Conservation (phyloP, 805 yeast species). For the Phaffomyces opuntiae region DNA sequence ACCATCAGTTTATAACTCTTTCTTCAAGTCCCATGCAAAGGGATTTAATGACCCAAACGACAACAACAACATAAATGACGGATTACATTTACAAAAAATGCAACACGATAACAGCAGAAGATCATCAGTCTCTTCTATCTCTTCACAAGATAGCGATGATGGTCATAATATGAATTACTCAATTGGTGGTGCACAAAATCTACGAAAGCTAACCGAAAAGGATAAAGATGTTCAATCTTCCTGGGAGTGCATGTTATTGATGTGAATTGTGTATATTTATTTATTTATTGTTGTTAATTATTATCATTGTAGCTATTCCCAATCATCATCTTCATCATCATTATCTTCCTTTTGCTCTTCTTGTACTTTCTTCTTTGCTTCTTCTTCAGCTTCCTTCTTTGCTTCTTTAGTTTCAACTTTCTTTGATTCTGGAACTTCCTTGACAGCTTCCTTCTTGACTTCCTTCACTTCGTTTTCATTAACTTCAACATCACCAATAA, state of each 20-base stretch:
- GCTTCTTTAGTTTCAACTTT: conserved; percentile 39
- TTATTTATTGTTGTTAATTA: neutral
- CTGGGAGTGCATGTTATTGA: neutral
- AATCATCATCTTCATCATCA: conserved; percentile 10
- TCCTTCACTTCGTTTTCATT: neutral
- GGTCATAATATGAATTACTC: no score
- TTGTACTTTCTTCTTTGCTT: conserved; percentile 4
- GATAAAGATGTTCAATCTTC: neutral
- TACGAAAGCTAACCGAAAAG: neutral
- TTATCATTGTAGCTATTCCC: neutral
- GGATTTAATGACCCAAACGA: no score
- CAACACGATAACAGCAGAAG: no score
- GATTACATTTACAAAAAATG: no score
- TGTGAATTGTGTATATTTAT: neutral
- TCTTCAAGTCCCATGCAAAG: no score
- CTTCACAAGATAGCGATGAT: no score
- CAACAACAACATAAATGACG: no score
- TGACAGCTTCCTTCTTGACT: conserved; percentile 25
- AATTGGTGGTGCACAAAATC: no score
- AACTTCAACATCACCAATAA: neutral
- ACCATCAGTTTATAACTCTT: no score
- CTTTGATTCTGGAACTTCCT: conserved; percentile 32
- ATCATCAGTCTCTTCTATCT: no score
- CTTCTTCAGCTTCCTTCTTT: conserved; percentile 32
- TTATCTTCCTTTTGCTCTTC: conserved; percentile 15